Evolutionary conservation across 208 protist genomes (phyloP), one percentile per base, ranked within the genome.

Genomic region (Vickermania spadyakhi): DNA sequence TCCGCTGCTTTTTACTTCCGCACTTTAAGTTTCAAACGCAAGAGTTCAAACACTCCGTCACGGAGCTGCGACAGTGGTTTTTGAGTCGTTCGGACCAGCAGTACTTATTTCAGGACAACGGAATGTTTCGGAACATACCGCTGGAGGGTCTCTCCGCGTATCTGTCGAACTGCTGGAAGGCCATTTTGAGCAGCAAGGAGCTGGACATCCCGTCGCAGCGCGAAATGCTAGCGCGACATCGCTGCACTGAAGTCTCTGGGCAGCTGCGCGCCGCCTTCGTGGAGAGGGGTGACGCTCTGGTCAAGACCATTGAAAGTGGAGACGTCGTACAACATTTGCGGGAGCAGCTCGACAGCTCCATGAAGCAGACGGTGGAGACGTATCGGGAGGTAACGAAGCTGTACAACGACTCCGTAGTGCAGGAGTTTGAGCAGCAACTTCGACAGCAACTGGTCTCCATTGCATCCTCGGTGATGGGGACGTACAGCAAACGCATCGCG

Each of bases 171-270:
- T 96, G 96, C 63, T 98, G 96, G 96, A 77, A 93, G 26, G 77
- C 87, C 1, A 98, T 98, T 45, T 57, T 86, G 22, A 72, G 56
- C 13, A 98, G 97, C 75, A 98, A 94, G 64, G 96, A 98, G 65
- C 80, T 99, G 23, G 93, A 98, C 69, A 87, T 99, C 55, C 97
- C 97, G 5, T 91, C 91, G 4, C 94, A 98, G 70, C 90, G 94
- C 53, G 94, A 98, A 60, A 96, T 98, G 94, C 70, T 99, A 11
- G 96, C 97, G 41, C 79, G 82, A 52, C 96, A 94, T 64, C 80
- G 97, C 27, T 98, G 96, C 78, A 86, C 86, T 49, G 91, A 98
- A 58, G 79, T 90, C 49, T 82, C 75, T 50, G 70, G 85, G 26
- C 55, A 70, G 60, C 70, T 79, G 51, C 64, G 84, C 23, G 31